Evolutionary conservation across 805 yeast species (phyloP), one percentile per base, ranked within the genome.

Genomic region (Clavispora santaluciae): DNA sequence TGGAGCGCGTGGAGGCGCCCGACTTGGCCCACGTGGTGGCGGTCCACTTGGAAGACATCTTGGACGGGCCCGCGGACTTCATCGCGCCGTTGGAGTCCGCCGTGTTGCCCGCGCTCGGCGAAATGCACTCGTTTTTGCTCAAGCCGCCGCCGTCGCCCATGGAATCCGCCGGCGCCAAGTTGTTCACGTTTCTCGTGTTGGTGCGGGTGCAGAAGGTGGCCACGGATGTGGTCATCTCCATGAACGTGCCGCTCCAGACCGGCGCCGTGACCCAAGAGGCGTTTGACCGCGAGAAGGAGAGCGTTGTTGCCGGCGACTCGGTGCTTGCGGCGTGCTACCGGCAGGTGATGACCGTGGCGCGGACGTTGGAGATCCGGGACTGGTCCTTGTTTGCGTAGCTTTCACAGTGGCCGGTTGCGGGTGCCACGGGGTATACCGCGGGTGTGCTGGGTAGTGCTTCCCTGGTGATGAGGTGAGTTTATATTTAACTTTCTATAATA

Each of bases 171-270:
- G 12, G 40, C 3, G 45, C 37, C 24, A 48, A 48, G 33, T 24
- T 81, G 31, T 70, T 75, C 11, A 62, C 81, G 11, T 68, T 81
- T 12, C 49, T 83, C n/a, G 83, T 79, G 0, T 56, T 86, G 33
- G 60, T 83, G 24, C 65, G 90, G 40, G 50, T 83, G 20, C 48
- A 55, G 9, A 68, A 68, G 36, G 76, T 64, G 1, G 63, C 63
- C 2, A 80, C 90, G 0, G 95, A 86, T 59, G 66, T 81, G 3
- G 54, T 84, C 30, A 56, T 85, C 11, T 72, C 84, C 3, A 69
- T 75, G 52, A 82, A 83, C 48, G 68, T 81, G 2, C 86, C 86
- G 8, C 40, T 47, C n/a, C 46, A 43, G 17, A 26, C 31, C 6
- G 50, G 42, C 2, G 44, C 35, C 11, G 38, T 51, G 22, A 41